A percentile compares a stretch with the other conserved stretches of the same genome.
Evolutionary conservation across 2,329 filamentous ascomycete species (phyloP).

Genomic region (Chrysoporthe puriensis): DNA sequence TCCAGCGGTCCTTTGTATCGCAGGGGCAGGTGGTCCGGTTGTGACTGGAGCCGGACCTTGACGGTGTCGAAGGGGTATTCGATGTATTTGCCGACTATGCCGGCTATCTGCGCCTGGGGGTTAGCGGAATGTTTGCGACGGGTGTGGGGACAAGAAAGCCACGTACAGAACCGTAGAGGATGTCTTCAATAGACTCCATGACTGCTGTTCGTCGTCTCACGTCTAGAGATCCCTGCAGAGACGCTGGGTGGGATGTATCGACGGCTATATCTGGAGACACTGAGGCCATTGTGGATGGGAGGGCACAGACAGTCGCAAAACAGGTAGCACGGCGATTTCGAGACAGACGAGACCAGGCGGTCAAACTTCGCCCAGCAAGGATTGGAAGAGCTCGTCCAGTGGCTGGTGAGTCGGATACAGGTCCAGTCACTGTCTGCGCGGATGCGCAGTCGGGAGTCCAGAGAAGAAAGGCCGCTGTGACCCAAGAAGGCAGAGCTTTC

Average conservation of each 20-base stretch:
- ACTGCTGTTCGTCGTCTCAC: conserved; percentile 46
- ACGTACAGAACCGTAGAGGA: conserved; percentile 83
- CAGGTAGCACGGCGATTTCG: neutral
- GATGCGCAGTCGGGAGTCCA: conserved; percentile 9
- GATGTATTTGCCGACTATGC: conserved; percentile 90
- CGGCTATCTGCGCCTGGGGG: conserved; percentile 63
- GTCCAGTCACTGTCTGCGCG: conserved; percentile 6
- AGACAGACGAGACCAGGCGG: neutral
- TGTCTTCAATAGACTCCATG: conserved; percentile 78
- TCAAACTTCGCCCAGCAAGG: neutral
- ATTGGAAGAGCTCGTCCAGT: conserved; percentile 6
- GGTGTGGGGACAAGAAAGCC: neutral
- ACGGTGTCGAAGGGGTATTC: conserved; percentile 99
- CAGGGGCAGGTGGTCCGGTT: conserved; percentile 80
- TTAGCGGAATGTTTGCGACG: conserved; percentile 6
- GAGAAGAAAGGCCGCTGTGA: neutral
- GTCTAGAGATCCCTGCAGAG: conserved; percentile 20
- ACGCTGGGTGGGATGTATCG: conserved; percentile 17
- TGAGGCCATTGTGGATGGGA: conserved; percentile 23
- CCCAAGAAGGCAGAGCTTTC: conserved; percentile 16
- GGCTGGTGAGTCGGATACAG: neutral
- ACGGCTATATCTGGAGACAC: conserved; percentile 21
- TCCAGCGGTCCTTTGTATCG: conserved; percentile 86
- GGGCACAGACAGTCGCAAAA: conserved; percentile 21
- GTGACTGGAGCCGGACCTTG: conserved; percentile 96